Percentiles rank a stretch among this genome's conserved stretches.
These are phyloP conservation scores for Hura crepitans DNA, from an alignment of 441 rosid genomes.

Conservation along the genomic window DNA sequence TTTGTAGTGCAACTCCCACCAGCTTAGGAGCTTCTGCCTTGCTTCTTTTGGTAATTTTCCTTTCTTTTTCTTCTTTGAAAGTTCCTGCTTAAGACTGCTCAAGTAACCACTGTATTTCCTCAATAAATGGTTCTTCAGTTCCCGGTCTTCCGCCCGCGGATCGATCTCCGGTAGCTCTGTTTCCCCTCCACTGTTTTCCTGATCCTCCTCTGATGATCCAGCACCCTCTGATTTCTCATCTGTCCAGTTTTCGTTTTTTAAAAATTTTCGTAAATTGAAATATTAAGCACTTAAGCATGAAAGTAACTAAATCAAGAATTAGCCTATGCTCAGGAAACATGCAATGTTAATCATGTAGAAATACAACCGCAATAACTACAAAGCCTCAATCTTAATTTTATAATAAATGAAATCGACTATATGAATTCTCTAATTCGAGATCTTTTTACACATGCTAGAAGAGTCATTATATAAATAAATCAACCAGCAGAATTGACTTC, in stretches of 20 bases:
- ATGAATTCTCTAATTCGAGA: no score
- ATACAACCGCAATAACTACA: no score
- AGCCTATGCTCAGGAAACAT: no score
- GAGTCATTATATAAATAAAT: no score
- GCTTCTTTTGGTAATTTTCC: constrained; percentile 97
- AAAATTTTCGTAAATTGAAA: not conserved
- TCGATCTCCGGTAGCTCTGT: constrained; percentile 74
- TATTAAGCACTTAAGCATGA: not conserved
- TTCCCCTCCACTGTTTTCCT: constrained; percentile 81
- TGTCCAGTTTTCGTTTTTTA: constrained; percentile 32
- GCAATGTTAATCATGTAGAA: no score
- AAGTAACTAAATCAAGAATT: no score
- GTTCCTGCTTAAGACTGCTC: constrained; percentile 75
- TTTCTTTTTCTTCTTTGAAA: constrained; percentile 96
- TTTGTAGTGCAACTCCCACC: constrained; percentile 96
- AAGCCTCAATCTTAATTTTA: no score
- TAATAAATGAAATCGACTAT: no score
- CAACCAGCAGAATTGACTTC: no score
- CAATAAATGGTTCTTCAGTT: constrained; percentile 80
- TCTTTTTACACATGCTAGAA: no score
- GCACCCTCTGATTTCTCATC: constrained; percentile 80
- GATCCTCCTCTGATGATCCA: constrained; percentile 87
- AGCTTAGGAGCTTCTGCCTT: constrained; percentile 79
- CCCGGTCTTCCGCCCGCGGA: constrained; percentile 89
- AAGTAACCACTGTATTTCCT: constrained; percentile 88